Percentiles rank a stretch among this genome's conserved stretches.
Evolutionary conservation across 176 grass and related monocot species (phyloP).

Genomic region (Triticum dicoccoides): DNA sequence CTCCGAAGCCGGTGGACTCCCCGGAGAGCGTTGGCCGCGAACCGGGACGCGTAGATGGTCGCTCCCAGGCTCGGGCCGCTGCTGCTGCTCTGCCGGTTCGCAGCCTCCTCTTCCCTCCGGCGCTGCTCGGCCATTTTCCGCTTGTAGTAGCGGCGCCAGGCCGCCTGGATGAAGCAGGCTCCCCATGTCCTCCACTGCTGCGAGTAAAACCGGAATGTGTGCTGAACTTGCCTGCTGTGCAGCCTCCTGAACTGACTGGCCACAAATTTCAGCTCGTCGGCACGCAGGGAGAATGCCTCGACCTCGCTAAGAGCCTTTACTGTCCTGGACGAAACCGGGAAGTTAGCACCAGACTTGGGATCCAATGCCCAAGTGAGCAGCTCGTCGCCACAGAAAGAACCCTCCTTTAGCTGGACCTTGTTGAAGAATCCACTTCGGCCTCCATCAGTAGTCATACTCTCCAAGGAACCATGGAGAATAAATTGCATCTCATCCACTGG

Average conservation of each 20-base stretch:
- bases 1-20: slow-evolving; percentile 74
- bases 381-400: slow-evolving; percentile 84
- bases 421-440: slow-evolving; percentile 94
- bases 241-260: slow-evolving; percentile 95
- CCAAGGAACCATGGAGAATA: slow-evolving; percentile 78
- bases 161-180: slow-evolving; percentile 81
- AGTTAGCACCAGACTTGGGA: slow-evolving; percentile 75
- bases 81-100: slow-evolving; percentile 27
- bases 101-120: slow-evolving; percentile 50
- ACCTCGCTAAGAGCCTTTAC: slow-evolving; percentile 81
- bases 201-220: slow-evolving; percentile 86
- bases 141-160: slow-evolving; percentile 80
- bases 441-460: slow-evolving; percentile 87
- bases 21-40: slow-evolving; percentile 74
- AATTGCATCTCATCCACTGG: slow-evolving; percentile 98
- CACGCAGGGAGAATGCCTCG: slow-evolving; percentile 70
- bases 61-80: slow-evolving; percentile 68
- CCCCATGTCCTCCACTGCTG: slow-evolving; percentile 91
- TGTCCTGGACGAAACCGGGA: slow-evolving; percentile 73
- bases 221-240: slow-evolving; percentile 86
- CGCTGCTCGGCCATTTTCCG: slow-evolving; percentile 61
- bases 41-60: slow-evolving; percentile 80
- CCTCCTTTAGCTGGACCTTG: slow-evolving; percentile 68
- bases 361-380: slow-evolving; percentile 93
- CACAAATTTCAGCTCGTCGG: slow-evolving; percentile 82